phyloP scores from a whole-genome alignment of 2,329 filamentous ascomycete genomes.

The Trichoderma sp. region DNA sequence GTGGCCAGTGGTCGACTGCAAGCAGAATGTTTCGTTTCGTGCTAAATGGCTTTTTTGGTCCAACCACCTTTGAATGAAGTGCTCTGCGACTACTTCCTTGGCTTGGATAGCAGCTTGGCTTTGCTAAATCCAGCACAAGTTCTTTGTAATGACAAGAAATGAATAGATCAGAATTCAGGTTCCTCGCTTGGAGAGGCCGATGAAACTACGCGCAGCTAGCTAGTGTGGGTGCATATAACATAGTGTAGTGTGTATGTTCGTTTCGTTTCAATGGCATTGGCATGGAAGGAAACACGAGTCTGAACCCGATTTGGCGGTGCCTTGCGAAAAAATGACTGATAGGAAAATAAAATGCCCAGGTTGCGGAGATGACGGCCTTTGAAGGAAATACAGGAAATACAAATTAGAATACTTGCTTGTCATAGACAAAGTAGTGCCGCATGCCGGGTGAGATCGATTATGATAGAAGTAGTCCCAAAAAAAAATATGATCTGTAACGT shows the following conservation, averaged over 20 bases:
- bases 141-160: neutral
- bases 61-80: neutral
- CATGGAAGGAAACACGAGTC: neutral
- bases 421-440: neutral
- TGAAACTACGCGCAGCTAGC: conserved; percentile 2
- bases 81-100: neutral
- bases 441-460: conserved; percentile 1
- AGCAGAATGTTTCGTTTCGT: neutral
- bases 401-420: neutral
- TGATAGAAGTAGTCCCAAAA: neutral
- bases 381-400: neutral
- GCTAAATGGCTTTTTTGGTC: neutral
- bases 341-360: neutral
- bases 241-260: neutral
- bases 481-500: conserved; percentile 9
- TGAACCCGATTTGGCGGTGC: neutral
- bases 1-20: neutral
- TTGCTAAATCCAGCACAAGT: neutral
- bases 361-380: neutral
- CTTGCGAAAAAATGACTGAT: neutral
- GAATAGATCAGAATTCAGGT: neutral
- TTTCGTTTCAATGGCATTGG: neutral
- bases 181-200: conserved; percentile 2
- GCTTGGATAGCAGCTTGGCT: neutral
- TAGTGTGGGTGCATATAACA: neutral